Base-by-base conservation (phyloP, 345 rosid species). In the Diplotaxis tenuifolia region DNA sequence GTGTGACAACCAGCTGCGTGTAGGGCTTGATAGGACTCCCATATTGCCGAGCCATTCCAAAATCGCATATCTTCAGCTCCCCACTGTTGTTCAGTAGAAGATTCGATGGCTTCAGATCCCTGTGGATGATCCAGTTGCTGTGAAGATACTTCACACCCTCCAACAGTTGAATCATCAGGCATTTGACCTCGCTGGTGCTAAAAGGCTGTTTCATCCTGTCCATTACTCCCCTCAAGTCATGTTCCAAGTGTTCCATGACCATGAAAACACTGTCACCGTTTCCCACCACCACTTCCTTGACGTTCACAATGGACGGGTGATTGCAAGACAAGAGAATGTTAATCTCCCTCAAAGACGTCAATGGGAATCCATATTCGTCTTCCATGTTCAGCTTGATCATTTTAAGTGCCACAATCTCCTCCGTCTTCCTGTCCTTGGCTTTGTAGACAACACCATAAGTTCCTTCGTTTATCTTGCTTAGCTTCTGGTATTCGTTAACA, bases 211-310 rank as follows among this genome's bases (percentile, higher is more conserved):
- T 89, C 91, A 86, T 88, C 52, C 67, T 67, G 62, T 86, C 89
- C 91, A 89, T 85, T 38, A 91, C 61, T 20, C 83, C 92, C 84
- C 88, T 86, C 15, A 91, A 84, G 67, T 93, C 97, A 65, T 93
- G 96, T 70, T 93, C 96, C 82, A 93, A 84, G 74, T 85, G 91
- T 74, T 93, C 98, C 98, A 93, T 93, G 42, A 88, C 98, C 96
- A 91, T 88, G 76, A 78, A 93, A 73, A 93, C 85, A 71, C 80
- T 81, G 73, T 82, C 83, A n/a, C 58, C 70, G 52, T 81, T 84
- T 68, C 80, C 94, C 84, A 89, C 86, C 53, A 83, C 97, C 29
- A 93, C 96, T 84, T 91, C 97, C 84, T 86, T 84, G 47, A 93
- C 91, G 60, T 83, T 76, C 22, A 93, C 98, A 63, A 89, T 84